A percentile compares a stretch with the other conserved stretches of the same genome.
Evolutionary conservation across 2,329 filamentous ascomycete species (phyloP).

Genomic region (Aspergillus awamori): DNA sequence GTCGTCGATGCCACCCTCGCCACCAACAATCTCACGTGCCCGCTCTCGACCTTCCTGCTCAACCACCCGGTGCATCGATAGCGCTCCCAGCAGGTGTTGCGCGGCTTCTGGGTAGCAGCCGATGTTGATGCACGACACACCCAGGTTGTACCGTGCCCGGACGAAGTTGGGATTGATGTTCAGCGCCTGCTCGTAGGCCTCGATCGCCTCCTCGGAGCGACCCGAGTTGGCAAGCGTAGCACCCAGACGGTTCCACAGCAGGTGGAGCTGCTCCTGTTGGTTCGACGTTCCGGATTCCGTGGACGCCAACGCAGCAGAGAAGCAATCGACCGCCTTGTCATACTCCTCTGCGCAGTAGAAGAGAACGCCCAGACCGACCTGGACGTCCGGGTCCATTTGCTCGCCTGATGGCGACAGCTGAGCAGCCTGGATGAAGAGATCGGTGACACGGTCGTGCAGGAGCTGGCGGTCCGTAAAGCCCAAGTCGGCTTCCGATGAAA

Average conservation of each 20-base stretch:
- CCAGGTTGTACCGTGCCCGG: slow-evolving; percentile 92
- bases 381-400: slow-evolving; percentile 97
- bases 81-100: slow-evolving; percentile 84
- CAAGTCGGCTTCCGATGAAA: slow-evolving; percentile 77
- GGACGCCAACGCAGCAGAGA: slow-evolving; percentile 84
- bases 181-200: slow-evolving; percentile 91
- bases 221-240: slow-evolving; percentile 95
- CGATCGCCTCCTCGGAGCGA: slow-evolving; percentile 91
- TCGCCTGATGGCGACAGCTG: slow-evolving; percentile 89
- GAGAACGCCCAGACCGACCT: slow-evolving; percentile 92
- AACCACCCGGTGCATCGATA: slow-evolving; percentile 94
- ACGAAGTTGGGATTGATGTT: slow-evolving; percentile 94
- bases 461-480: slow-evolving; percentile 92
- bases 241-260: slow-evolving; percentile 96
- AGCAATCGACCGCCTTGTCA: slow-evolving; percentile 98
- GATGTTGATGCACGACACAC: slow-evolving; percentile 96
- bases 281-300: slow-evolving; percentile 84
- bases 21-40: slow-evolving; percentile 77
- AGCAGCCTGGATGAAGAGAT: slow-evolving; percentile 87
- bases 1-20: slow-evolving; percentile 60
- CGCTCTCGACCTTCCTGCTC: slow-evolving; percentile 82
- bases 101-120: slow-evolving; percentile 93
- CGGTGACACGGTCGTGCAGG: slow-evolving; percentile 86
- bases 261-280: slow-evolving; percentile 81
- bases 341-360: slow-evolving; percentile 99